A percentile compares a stretch with the other conserved stretches of the same genome.
These are phyloP conservation scores for Blumeria graminis DNA, from an alignment of 2,329 filamentous ascomycete species.

Conservation along the genomic window DNA sequence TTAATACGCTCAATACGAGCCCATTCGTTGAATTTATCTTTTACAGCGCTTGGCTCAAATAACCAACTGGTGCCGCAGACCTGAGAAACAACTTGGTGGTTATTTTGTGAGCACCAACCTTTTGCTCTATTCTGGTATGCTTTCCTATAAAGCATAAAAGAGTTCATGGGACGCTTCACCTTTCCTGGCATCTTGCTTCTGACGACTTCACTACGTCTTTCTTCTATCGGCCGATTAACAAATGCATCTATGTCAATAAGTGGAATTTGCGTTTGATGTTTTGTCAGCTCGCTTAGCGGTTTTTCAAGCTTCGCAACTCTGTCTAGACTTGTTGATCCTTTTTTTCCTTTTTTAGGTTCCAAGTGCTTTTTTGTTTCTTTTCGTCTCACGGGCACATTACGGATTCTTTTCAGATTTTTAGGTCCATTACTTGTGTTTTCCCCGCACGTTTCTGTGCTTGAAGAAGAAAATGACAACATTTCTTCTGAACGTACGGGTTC, in stretches of 20 bases:
- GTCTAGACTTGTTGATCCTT: not conserved
- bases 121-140: conserved; percentile 77
- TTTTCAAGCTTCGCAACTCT: conserved; percentile 24
- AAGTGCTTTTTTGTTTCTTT: conserved; percentile 9
- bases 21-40: conserved; percentile 52
- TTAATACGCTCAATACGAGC: conserved; percentile 63
- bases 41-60: conserved; percentile 48
- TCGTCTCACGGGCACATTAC: no score
- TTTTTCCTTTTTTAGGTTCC: conserved; percentile 16
- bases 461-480: no score
- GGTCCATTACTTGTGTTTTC: no score
- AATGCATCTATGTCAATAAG: conserved; percentile 59
- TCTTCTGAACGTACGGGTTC: no score
- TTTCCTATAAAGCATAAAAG: conserved; percentile 92
- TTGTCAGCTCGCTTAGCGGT: conserved; percentile 48
- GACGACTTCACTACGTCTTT: conserved; percentile 41
- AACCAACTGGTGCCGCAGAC: conserved; percentile 77
- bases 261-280: conserved; percentile 32
- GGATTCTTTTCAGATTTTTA: no score
- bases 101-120: conserved; percentile 57
- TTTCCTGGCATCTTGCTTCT: conserved; percentile 44
- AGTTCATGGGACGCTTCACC: conserved; percentile 85
- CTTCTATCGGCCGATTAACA: conserved; percentile 46
- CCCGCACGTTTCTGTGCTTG: no score
- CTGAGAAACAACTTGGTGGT: conserved; percentile 78